A percentile compares a stretch with the other conserved stretches of the same genome.
These are phyloP conservation scores for Phytophthora citricola DNA, from an alignment of 352 stramenopile genomes.

Conservation along the genomic window DNA sequence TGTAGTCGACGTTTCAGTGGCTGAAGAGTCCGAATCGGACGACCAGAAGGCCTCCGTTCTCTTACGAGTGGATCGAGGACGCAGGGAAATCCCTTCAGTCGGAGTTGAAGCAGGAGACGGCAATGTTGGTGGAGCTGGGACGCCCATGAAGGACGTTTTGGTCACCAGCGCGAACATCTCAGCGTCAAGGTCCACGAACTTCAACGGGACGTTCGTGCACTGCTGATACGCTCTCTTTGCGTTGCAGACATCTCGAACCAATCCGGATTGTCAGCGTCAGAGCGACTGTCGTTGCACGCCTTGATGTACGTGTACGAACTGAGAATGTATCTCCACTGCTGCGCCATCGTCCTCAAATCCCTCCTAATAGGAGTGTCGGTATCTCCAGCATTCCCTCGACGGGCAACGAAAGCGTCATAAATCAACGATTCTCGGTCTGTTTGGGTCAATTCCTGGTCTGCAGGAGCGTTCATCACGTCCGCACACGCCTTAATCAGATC, in stretches of 20 bases:
- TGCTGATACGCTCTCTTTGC: conserved; percentile 48
- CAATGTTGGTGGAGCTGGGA: conserved; percentile 7
- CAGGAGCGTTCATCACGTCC: conserved; percentile 42
- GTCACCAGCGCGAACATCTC: conserved; percentile 48
- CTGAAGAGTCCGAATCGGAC: conserved; percentile 43
- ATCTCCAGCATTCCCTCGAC: conserved; percentile 33
- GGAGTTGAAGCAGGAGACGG: conserved; percentile 14
- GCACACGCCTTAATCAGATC: conserved; percentile 50
- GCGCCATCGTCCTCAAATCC: conserved; percentile 40
- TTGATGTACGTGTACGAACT: conserved; percentile 55
- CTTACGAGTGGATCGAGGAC: conserved; percentile 37
- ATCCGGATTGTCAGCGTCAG: conserved; percentile 25
- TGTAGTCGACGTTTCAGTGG: conserved; percentile 4
- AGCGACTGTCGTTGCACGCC: conserved; percentile 40
- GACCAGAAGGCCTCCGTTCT: conserved; percentile 38
- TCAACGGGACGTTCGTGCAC: conserved; percentile 45
- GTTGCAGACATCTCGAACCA: conserved; percentile 46
- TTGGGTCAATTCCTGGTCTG: conserved; percentile 28
- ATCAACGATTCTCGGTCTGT: conserved; percentile 42
- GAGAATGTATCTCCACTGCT: conserved; percentile 49
- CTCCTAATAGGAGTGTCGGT: conserved; percentile 27
- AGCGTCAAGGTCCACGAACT: conserved; percentile 49
- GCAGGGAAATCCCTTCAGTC: conserved; percentile 33
- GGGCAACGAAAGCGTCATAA: conserved; percentile 42
- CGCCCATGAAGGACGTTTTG: conserved; percentile 44